phyloP scores from a whole-genome alignment of 257 asterid species.

The Buddleja alternifolia region DNA sequence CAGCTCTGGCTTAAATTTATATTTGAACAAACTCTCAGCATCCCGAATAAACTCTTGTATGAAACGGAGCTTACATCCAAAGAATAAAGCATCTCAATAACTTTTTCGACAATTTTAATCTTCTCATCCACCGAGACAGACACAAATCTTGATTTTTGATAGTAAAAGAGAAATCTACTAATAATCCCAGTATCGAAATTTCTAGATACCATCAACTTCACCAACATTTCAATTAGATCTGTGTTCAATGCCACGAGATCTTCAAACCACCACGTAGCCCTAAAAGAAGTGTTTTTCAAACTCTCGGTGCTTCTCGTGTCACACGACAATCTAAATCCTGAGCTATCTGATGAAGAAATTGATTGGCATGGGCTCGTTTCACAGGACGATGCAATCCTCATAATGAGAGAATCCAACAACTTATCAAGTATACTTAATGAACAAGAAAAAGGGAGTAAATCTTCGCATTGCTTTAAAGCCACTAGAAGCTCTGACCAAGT shows the following conservation, averaged over 20 bases:
- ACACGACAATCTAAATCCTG: constrained; percentile 57
- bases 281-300: constrained; percentile 47
- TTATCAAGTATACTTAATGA: constrained; percentile 49
- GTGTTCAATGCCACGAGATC: constrained; percentile 52
- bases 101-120: constrained; percentile 46
- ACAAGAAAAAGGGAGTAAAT: constrained; percentile 39
- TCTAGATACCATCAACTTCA: constrained; percentile 49
- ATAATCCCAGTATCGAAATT: constrained; percentile 57
- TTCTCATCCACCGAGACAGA: constrained; percentile 44
- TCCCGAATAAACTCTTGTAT: constrained; percentile 64
- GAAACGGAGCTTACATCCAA: constrained; percentile 57
- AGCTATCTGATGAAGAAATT: constrained; percentile 73
- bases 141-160: constrained; percentile 62
- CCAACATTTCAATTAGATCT: constrained; percentile 38
- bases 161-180: constrained; percentile 66
- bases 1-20: constrained; percentile 44
- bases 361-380: constrained; percentile 84
- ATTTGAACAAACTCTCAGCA: constrained; percentile 50
- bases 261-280: constrained; percentile 88
- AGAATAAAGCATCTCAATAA: constrained; percentile 58
- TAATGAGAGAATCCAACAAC: constrained; percentile 53
- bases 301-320: constrained; percentile 86
- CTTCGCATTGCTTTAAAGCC: constrained; percentile 62
- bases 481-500: constrained; percentile 74
- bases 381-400: constrained; percentile 50